A percentile compares a stretch with the other conserved stretches of the same genome.
Evolutionary conservation across 169 alveolate species (phyloP).

Genomic region (Cryptosporidium ryanae): DNA sequence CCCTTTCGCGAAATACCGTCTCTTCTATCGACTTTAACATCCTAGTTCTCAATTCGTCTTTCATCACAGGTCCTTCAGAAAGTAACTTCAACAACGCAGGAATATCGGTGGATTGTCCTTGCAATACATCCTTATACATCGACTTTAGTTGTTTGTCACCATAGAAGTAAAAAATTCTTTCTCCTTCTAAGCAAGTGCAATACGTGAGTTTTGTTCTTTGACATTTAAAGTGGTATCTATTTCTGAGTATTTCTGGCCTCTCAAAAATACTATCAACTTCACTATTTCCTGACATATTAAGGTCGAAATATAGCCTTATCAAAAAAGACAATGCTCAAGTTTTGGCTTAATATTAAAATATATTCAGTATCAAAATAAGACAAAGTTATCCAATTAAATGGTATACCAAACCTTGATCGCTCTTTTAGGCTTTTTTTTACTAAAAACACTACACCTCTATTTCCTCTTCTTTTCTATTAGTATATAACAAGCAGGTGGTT

Average conservation of each 20-base stretch:
- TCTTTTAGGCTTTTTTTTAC: too few relatives aligned
- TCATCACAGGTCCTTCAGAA: conserved; percentile 27
- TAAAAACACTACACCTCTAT: too few relatives aligned
- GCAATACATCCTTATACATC: conserved; percentile 15
- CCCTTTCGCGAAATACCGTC: conserved; percentile 35
- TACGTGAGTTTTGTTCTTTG: conserved; percentile 32
- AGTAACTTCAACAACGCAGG: conserved; percentile 31
- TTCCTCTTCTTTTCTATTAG: too few relatives aligned
- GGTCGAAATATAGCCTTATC: too few relatives aligned
- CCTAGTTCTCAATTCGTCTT: neutral
- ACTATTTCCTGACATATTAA: neutral
- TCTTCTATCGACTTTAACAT: conserved; percentile 10
- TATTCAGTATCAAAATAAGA: neutral
- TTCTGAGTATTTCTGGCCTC: conserved; percentile 15
- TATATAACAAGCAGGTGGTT: neutral
- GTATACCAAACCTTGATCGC: too few relatives aligned
- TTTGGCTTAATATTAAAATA: too few relatives aligned
- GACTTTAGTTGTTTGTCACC: conserved; percentile 26
- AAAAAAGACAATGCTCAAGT: too few relatives aligned
- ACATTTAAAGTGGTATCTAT: conserved; percentile 62
- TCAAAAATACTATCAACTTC: neutral
- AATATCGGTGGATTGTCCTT: conserved; percentile 31
- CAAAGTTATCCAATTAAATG: neutral
- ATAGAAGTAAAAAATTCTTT: neutral
- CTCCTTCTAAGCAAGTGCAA: conserved; percentile 61